A percentile compares a stretch with the other conserved stretches of the same genome.
Evolutionary conservation across 2,329 filamentous ascomycete genomes (phyloP).

Genomic region (Colletotrichum nymphaeae): DNA sequence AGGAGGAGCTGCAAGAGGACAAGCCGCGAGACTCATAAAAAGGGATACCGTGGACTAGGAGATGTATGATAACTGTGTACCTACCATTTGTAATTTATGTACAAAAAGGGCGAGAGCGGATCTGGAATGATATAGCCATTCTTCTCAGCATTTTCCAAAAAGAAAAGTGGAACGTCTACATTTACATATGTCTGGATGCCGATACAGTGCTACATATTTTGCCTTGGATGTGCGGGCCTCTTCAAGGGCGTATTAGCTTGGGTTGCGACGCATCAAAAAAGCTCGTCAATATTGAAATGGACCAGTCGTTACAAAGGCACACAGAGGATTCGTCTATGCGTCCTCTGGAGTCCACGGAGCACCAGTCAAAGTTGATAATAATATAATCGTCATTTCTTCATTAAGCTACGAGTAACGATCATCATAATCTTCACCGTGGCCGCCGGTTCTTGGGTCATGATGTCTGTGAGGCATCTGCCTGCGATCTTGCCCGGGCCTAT

Average conservation of each 20-base stretch:
- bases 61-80: slow-evolving; percentile 7
- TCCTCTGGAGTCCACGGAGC: neutral
- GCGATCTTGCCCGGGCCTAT: neutral
- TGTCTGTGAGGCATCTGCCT: neutral
- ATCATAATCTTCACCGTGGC: neutral
- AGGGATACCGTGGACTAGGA: neutral
- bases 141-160: neutral
- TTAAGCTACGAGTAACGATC: neutral
- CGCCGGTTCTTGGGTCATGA: neutral
- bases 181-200: neutral
- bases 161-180: neutral
- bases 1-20: slow-evolving; percentile 29
- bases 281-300: neutral
- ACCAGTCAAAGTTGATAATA: neutral
- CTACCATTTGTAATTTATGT: slow-evolving; percentile 24
- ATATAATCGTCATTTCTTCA: neutral
- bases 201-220: neutral
- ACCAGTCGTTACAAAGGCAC: no score
- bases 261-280: neutral
- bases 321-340: neutral
- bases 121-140: neutral
- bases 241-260: neutral
- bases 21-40: slow-evolving; percentile 1
- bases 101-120: neutral
- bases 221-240: neutral